Base-by-base conservation (phyloP, 768 basidiomycete genomes). In the Clavaria fumosa region DNA sequence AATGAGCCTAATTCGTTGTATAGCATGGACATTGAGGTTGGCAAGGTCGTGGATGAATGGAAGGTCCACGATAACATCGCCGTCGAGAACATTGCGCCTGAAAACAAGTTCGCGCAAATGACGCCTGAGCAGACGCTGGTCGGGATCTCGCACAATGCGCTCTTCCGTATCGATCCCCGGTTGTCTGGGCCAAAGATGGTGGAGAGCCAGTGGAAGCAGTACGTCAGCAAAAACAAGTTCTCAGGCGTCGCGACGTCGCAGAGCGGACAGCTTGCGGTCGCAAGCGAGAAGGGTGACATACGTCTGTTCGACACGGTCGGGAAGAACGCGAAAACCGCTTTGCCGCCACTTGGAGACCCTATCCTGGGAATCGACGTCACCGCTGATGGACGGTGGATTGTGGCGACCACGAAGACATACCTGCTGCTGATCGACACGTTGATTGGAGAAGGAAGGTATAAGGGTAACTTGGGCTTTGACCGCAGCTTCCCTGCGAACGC, bases 21-120 rank as follows among this genome's bases (percentile, higher is more conserved):
- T 60, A 75, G 67, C 45, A 75, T 97, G 70, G 95, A 99, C 59
- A 72, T 99, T 43, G 82, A 93, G 56, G 76, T 77, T 18, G 95
- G 88, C 30, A 93, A 95, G 58, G 77, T 99, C 20, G 88, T 97
- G 15, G 95, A 99, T 53, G 95, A 99, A 55, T 96, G 89, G 90
- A 93, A 89, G 53, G 77, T 99, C n/a, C 79, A 90, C 53, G 88
- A 96, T 23, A 67, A 80, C 50, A 65, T 97, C 45, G 63, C 68
- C 11, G 84, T 99, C 45, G 70, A 81, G 55, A 79, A 93, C 51
- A 83, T 97, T 53, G 74, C 91, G 2, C 91, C 95, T 4, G 78
- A 89, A 48, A 77, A 70, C 60, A 99, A 99, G 58, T 96, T 88
- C 49, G 91, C 95, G 4, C 90, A 82, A 46, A 95, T 78, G 47